Evolutionary conservation across 495 filamentous ascomycete genomes (phyloP).

Genomic region (Penicillium parvum): DNA sequence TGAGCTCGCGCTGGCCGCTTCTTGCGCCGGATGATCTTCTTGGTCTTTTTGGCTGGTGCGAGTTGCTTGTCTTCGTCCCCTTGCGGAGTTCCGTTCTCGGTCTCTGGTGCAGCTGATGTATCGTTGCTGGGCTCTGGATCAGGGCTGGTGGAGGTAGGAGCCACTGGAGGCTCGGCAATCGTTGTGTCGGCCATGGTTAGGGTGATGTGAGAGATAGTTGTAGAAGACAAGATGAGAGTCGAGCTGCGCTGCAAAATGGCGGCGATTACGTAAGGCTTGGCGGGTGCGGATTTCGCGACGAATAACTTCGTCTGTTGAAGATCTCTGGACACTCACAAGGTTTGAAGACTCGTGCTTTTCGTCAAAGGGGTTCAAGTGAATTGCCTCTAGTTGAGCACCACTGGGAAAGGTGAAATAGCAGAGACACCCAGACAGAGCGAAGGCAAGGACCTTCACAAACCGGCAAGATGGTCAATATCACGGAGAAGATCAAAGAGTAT

Average conservation of each 20-base stretch:
- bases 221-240: slow-evolving; percentile 3
- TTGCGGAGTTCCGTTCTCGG: slow-evolving; percentile 19
- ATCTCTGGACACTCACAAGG: slow-evolving; percentile 13
- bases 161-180: slow-evolving; percentile 15
- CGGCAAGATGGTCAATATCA: slow-evolving; percentile 96
- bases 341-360: neutral
- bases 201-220: slow-evolving; percentile 1
- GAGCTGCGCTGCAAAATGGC: slow-evolving; percentile 11
- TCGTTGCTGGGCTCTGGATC: slow-evolving; percentile 11
- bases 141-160: neutral
- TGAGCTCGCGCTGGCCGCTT: slow-evolving; percentile 58
- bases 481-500: slow-evolving; percentile 99
- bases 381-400: too few species aligned
- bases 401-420: too few species aligned
- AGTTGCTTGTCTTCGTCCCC: slow-evolving; percentile 7
- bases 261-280: slow-evolving; percentile 23
- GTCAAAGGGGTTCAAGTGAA: neutral
- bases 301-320: neutral
- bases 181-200: slow-evolving; percentile 33
- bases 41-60: slow-evolving; percentile 42
- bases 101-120: slow-evolving; percentile 15
- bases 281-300: slow-evolving; percentile 19
- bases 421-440: slow-evolving; percentile 5
- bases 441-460: slow-evolving; percentile 31
- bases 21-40: slow-evolving; percentile 51